Conservation (phyloP, 202 grass and related monocot genomes). For the Zizania palustris region DNA sequence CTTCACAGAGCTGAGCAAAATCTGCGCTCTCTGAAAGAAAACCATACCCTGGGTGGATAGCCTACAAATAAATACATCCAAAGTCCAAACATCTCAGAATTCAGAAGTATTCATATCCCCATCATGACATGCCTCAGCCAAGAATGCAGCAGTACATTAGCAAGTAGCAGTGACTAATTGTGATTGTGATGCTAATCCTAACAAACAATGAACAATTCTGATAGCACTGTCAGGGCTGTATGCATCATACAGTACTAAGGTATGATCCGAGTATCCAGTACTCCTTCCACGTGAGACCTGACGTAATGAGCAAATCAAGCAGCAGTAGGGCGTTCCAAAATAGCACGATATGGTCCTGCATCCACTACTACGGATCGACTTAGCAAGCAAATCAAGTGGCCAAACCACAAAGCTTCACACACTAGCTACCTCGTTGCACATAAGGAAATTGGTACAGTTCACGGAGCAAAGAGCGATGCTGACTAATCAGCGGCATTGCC, state of each 20-base stretch:
- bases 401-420: not conserved
- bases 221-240: not conserved
- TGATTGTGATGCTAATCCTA: not conserved
- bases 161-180: not conserved
- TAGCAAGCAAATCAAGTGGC: not conserved
- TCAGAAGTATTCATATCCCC: not conserved
- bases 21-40: conserved; percentile 97
- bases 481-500: not conserved
- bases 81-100: not conserved
- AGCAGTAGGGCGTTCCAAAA: not conserved
- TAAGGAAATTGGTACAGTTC: not conserved
- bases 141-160: not conserved
- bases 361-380: not conserved
- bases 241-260: not conserved
- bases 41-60: conserved; percentile 90
- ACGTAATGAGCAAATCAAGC: not conserved
- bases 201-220: not conserved
- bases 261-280: not conserved
- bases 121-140: not conserved
- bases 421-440: not conserved
- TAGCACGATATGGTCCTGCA: not conserved
- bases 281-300: not conserved
- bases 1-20: conserved; percentile 80
- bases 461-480: not conserved
- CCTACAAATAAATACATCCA: conserved; percentile 44